Percentiles rank a stretch among this genome's conserved stretches.
Evolutionary conservation across 805 yeast species (phyloP).

Genomic region (Hanseniaspora valbyensis): DNA sequence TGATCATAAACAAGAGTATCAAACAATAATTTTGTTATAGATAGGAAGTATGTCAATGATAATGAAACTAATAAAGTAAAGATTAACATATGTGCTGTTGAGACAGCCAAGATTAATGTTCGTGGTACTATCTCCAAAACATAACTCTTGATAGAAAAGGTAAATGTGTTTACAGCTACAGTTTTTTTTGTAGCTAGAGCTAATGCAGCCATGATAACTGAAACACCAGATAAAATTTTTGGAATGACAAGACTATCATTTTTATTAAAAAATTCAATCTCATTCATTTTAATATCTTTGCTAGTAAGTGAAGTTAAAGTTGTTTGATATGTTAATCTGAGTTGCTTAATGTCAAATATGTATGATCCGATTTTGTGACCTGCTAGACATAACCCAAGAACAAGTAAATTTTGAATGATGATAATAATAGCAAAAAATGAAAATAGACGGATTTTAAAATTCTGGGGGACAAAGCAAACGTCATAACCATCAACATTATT

Average conservation of each 20-base stretch:
- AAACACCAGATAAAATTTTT: not conserved
- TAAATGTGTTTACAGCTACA: not conserved
- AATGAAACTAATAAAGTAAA: not conserved
- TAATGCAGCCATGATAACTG: not conserved
- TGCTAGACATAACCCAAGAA: not conserved
- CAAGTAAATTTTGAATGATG: not conserved
- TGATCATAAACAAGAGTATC: not conserved
- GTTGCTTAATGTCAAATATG: not conserved
- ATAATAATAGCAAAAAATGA: not conserved
- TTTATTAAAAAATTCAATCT: not conserved
- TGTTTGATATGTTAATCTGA: not conserved
- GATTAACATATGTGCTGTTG: not conserved
- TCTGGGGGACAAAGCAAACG: constrained; percentile 3
- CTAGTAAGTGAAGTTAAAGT: too few relatives aligned
- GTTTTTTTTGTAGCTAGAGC: not conserved
- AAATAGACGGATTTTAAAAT: not conserved
- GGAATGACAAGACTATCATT: not conserved
- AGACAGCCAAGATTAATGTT: not conserved
- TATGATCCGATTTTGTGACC: not conserved
- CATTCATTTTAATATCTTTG: too few relatives aligned
- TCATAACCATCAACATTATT: constrained; percentile 3
- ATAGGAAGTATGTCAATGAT: not conserved
- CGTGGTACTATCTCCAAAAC: not conserved
- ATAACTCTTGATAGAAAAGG: not conserved
- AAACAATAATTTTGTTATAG: not conserved